Evolutionary conservation across 2,329 filamentous ascomycete species (phyloP), one percentile per base, ranked within the genome.

Genomic region (Clonostachys solani): DNA sequence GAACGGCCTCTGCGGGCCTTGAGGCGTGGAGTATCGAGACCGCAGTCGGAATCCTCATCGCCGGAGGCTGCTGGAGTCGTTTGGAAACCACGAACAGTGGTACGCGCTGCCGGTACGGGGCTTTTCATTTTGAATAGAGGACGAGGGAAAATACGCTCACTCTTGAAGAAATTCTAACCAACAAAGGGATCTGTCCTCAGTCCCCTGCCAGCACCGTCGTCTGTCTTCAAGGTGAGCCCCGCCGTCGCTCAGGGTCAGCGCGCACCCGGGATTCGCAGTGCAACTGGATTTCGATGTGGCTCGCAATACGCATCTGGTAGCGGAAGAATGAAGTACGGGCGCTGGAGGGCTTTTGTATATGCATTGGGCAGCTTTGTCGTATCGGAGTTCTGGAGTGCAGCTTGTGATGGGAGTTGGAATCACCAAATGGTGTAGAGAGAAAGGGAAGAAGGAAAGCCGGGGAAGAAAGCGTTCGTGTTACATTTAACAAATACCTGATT

Each of bases 241-340:
- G 77, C 65, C 78, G 78, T 59, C 78, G 77, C 70, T 81, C 73
- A 50, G 78, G 76, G 69, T 81, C 78, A 58, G 74, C 75, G 60
- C 78, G 78, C 56, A 68, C 67, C 62, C 77, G 69, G 56, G 70
- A 73, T 56, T 75, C 67, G 61, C 71, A 68, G 61, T 72, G 71
- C 62, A 70, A 69, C 56, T 73, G 67, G 52, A 69, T 66, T 62
- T 71, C 67, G 62, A 74, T 69, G 64, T 69, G 67, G 67, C 68
- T 67, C 67, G 68, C 73, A 60, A 71, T 61, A 65, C 74, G 76
- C 78, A 82, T 82, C 75, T 80, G 77, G 74, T 69, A 71, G 60
- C 69, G 71, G 66, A 76, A 75, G 60, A 74, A 74, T 58, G 72
- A 73, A 56, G 72, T 56, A 57, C 54, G 66, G 56, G 71, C 68